phyloP scores from a whole-genome alignment of 1,284 basidiomycete species.

The Fomitiporia mediterranea region DNA sequence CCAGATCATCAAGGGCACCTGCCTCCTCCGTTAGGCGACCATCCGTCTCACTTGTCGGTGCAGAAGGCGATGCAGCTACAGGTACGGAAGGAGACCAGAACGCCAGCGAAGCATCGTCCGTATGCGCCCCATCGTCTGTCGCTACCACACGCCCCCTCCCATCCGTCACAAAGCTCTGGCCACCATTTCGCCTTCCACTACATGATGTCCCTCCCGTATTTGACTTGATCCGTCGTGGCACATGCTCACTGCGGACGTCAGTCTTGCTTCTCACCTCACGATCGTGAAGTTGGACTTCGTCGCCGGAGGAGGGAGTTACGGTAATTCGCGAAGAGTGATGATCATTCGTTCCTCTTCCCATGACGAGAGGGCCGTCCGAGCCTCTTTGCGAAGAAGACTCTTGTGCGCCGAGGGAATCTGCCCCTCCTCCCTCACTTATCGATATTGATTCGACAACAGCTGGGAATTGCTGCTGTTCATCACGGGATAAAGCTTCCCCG shows the following conservation, averaged over 20 bases:
- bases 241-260: background rate
- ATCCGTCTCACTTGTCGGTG: background rate
- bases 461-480: background rate
- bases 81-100: slow-evolving; percentile 1
- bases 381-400: background rate
- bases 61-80: background rate
- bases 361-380: background rate
- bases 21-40: background rate
- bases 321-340: background rate
- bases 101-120: slow-evolving; percentile 3
- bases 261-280: background rate
- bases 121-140: slow-evolving; percentile 13
- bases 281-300: background rate
- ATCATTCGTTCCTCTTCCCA: background rate
- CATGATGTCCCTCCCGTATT: background rate
- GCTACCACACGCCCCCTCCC: slow-evolving; percentile 20
- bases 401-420: background rate
- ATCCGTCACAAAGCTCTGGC: slow-evolving; percentile 20
- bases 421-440: background rate
- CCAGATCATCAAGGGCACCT: slow-evolving; percentile 4
- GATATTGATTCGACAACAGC: too few species aligned
- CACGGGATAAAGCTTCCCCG: too few species aligned
- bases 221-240: slow-evolving; percentile 7
- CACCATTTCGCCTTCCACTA: background rate
- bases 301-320: background rate